These are phyloP conservation scores for Podosphaera fusca DNA, from an alignment of 2,329 filamentous ascomycete genomes.

Conservation along the genomic window DNA sequence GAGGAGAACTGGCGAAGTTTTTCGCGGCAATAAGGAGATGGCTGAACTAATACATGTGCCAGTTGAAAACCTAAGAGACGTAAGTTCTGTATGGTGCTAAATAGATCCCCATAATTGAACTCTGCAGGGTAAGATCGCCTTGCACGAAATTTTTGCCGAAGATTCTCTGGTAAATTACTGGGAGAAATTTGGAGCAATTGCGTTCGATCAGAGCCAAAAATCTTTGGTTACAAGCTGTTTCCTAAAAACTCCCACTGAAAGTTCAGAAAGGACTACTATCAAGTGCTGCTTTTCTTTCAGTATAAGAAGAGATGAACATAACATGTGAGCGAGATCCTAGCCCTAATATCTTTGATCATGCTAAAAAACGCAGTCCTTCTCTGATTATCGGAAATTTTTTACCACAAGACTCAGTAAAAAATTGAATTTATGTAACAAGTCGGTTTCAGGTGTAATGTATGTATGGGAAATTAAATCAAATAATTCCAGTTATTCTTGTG, in stretches of 20 bases:
- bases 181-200: constrained; percentile 97
- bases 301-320: constrained; percentile 81
- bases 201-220: constrained; percentile 83
- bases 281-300: constrained; percentile 97
- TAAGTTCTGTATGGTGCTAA: constrained; percentile 24
- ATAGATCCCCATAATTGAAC: neutral
- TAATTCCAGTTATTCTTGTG: neutral
- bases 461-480: neutral
- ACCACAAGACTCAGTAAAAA: constrained; percentile 46
- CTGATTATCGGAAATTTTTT: constrained; percentile 94
- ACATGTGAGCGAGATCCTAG: constrained; percentile 45
- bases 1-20: constrained; percentile 91
- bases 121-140: constrained; percentile 63
- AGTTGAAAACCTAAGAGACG: constrained; percentile 74
- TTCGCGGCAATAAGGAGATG: constrained; percentile 96
- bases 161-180: constrained; percentile 90
- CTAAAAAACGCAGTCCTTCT: constrained; percentile 39
- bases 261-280: constrained; percentile 47
- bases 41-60: constrained; percentile 84
- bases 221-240: constrained; percentile 86
- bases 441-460: neutral
- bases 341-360: neutral
- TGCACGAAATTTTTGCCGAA: constrained; percentile 90
- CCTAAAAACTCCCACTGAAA: constrained; percentile 56
- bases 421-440: constrained; percentile 8